Evolutionary conservation across 2,329 filamentous ascomycete genomes (phyloP).

Genomic region (Curvularia sp.): DNA sequence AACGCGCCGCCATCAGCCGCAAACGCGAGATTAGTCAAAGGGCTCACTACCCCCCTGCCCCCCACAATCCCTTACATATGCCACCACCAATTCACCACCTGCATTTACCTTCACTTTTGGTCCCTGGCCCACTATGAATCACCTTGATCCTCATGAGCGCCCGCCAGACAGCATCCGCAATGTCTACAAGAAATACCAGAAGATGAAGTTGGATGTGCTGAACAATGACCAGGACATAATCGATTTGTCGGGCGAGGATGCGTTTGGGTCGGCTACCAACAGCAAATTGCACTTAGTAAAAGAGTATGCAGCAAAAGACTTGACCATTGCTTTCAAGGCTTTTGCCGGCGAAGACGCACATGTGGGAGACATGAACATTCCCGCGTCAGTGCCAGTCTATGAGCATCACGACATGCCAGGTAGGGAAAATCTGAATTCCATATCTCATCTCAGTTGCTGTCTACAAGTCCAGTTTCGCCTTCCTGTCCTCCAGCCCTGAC

Average conservation of each 20-base stretch:
- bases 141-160: constrained; percentile 77
- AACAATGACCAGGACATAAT: constrained; percentile 58
- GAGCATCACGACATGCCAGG: constrained; percentile 73
- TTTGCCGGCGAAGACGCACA: constrained; percentile 30
- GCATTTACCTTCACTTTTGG: not conserved
- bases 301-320: constrained; percentile 24
- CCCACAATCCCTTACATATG: not conserved
- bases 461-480: not conserved
- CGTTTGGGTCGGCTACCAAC: constrained; percentile 38
- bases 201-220: constrained; percentile 60
- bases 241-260: constrained; percentile 38
- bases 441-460: not conserved
- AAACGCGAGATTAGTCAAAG: constrained; percentile 33
- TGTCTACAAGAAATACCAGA: constrained; percentile 78
- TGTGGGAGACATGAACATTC: constrained; percentile 1
- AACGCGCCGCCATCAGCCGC: constrained; percentile 30
- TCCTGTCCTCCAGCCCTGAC: constrained; percentile 3
- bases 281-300: constrained; percentile 34
- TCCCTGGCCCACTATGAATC: constrained; percentile 25
- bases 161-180: constrained; percentile 74
- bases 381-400: constrained; percentile 57
- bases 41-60: constrained; percentile 11
- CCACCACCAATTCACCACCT: not conserved
- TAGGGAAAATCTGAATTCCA: constrained; percentile 47
- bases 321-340: constrained; percentile 34